Base-by-base conservation (phyloP, 2,329 filamentous ascomycete species). In the Sarocladium brachiariae region DNA sequence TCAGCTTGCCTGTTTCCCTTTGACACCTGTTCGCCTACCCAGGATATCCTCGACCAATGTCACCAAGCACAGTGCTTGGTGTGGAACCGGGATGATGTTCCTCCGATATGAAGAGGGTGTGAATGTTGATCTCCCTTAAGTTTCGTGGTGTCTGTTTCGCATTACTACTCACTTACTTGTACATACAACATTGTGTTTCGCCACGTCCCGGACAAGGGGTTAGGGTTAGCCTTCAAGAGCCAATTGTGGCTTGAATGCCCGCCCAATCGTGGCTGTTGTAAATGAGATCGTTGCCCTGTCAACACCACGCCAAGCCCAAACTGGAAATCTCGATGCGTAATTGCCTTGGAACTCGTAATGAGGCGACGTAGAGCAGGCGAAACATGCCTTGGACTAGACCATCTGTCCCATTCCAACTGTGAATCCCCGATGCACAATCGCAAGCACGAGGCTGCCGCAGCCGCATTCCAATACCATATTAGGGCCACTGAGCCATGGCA, bases 271-370 rank as follows among this genome's bases (percentile, higher is more conserved):
- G 39, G 39, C 39, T 43, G 39, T 10, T 21, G 21, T 23, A 9
- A n/a, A 8, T 16, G 39, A 43, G 21, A 27, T 43, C 39, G 39
- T 43, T 43, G 39, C 39, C 23, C 39, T 25, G 39, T 25, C 39
- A 43, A 43, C 39, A 16, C 8, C 7, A 43, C 39, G 39, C 39
- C 39, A 43, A 43, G 23, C 39, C 39, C 7, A 43, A 43, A 25
- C 39, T n/a, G 39, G 39, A 43, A 43, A 43, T 27, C 23, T 43
- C 23, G n/a, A 43, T 11, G n/a, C 23, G 23, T 19, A 27, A 10
- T 16, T 43, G 39, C 39, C 39, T 21, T 16, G 39, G 23, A 43
- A 43, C 23, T 39, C 39, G 39, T 16, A 16, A 43, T 43, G 39
- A 24, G 11, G 23, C 5, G n/a, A 13, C 9, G 5, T 25, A 23